Percentiles rank a stretch among this genome's conserved stretches.
Evolutionary conservation across 352 stramenopile species (phyloP).

Genomic region (Blastocystis sp.): DNA sequence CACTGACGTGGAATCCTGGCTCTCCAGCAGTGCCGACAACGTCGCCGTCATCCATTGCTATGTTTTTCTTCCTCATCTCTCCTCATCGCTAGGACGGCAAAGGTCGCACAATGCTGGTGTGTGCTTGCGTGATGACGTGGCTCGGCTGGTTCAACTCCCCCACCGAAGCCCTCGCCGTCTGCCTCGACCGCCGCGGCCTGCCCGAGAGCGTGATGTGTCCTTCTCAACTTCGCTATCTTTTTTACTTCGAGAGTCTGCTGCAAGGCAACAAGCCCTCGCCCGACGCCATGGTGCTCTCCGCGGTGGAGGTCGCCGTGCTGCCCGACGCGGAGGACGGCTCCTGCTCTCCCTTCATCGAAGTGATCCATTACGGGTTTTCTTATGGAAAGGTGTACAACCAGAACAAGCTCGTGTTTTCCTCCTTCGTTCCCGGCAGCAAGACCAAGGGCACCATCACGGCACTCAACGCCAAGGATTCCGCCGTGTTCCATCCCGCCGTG

Average conservation of each 20-base stretch:
- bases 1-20: conserved; percentile 45
- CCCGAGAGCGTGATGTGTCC: conserved; percentile 35
- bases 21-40: conserved; percentile 22
- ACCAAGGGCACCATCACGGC: neutral
- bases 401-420: conserved; percentile 20
- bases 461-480: conserved; percentile 3
- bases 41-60: conserved; percentile 60
- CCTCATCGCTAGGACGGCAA: conserved; percentile 33
- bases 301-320: conserved; percentile 1
- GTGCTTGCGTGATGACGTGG: conserved; percentile 63
- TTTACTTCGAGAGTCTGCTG: conserved; percentile 64
- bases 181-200: conserved; percentile 13
- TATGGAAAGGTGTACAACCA: conserved; percentile 23
- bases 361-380: neutral
- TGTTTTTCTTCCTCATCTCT: conserved; percentile 3
- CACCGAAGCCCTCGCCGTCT: conserved; percentile 49
- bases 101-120: conserved; percentile 63
- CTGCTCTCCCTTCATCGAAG: conserved; percentile 41
- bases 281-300: conserved; percentile 33
- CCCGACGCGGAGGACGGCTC: conserved; percentile 22
- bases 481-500: conserved; percentile 22
- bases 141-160: conserved; percentile 56
- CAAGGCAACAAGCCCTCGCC: conserved; percentile 19
- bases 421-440: neutral
- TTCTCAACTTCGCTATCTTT: conserved; percentile 52